A percentile compares a stretch with the other conserved stretches of the same genome.
These are phyloP conservation scores for Exophiala xenobiotica DNA, from an alignment of 2,329 filamentous ascomycete genomes.

Conservation along the genomic window DNA sequence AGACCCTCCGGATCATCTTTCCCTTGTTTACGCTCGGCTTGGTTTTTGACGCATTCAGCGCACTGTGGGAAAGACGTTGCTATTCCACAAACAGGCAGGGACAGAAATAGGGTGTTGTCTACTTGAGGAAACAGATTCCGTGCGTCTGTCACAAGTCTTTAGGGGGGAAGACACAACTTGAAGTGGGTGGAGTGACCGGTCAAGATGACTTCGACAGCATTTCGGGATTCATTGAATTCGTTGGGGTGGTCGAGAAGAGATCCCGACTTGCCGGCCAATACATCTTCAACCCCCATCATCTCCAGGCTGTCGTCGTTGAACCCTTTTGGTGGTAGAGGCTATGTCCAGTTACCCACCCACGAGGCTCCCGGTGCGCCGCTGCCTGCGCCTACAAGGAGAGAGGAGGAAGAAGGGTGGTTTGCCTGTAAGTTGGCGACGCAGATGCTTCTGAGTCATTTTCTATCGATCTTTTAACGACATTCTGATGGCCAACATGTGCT, in stretches of 20 bases:
- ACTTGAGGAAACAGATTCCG: not conserved
- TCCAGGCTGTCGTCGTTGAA: constrained; percentile 81
- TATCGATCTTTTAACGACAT: too few relatives aligned
- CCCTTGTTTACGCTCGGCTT: not conserved
- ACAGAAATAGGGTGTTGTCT: constrained; percentile 8
- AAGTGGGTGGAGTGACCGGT: constrained; percentile 16
- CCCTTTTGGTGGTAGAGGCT: constrained; percentile 77
- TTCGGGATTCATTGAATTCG: constrained; percentile 92
- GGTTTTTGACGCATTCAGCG: not conserved
- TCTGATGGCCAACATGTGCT: constrained; percentile 7
- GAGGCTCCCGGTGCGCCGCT: constrained; percentile 81
- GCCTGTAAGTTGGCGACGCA: constrained; percentile 67
- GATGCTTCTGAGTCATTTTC: too few relatives aligned
- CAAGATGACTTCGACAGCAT: constrained; percentile 79
- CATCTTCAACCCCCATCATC: constrained; percentile 66
- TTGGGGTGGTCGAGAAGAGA: constrained; percentile 90
- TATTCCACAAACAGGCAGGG: constrained; percentile 1
- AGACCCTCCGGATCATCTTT: not conserved
- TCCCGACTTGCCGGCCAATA: constrained; percentile 72
- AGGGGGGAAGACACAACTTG: not conserved
- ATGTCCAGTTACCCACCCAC: constrained; percentile 84
- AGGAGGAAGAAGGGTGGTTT: constrained; percentile 96
- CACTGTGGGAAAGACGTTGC: not conserved
- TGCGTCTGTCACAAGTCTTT: not conserved
- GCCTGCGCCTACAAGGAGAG: constrained; percentile 77